phyloP scores from a whole-genome alignment of 176 grass and related monocot species.

The Canna indica region DNA sequence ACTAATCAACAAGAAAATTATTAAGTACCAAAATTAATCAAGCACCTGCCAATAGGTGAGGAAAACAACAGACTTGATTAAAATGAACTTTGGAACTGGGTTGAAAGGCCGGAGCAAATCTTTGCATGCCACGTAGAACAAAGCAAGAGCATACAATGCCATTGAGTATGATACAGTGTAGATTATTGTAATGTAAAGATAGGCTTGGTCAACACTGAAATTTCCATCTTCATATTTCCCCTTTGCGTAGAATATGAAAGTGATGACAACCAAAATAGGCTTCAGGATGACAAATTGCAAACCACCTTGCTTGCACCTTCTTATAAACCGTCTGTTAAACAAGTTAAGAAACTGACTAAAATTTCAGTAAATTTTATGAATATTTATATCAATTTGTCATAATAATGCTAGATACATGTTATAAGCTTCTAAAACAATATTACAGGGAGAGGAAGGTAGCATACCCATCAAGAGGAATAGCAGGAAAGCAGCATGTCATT shows the following conservation, averaged over 20 bases:
- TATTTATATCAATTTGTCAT: not conserved
- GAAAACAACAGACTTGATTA: slow-evolving; percentile 97
- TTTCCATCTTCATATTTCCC: slow-evolving; percentile 88
- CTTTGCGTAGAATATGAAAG: slow-evolving; percentile 90
- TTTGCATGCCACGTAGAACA: slow-evolving; percentile 92
- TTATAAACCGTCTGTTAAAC: slow-evolving; percentile 84
- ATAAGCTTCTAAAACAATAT: not conserved
- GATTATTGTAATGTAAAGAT: slow-evolving; percentile 98
- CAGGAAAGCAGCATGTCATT: slow-evolving; percentile 95
- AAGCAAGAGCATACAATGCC: slow-evolving; percentile 76
- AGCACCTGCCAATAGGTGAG: slow-evolving; percentile 99
- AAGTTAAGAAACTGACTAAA: not conserved
- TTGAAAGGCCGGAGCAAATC: slow-evolving; percentile 87
- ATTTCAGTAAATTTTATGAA: not conserved
- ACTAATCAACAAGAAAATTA: not conserved
- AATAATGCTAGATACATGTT: not conserved
- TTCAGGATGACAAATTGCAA: slow-evolving; percentile 99
- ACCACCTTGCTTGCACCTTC: slow-evolving; percentile 96
- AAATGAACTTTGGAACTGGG: slow-evolving; percentile 91
- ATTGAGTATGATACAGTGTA: slow-evolving; percentile 90
- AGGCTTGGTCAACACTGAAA: slow-evolving; percentile 86
- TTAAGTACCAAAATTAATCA: not conserved
- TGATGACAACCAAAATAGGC: slow-evolving; percentile 94
- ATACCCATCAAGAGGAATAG: slow-evolving; percentile 94
- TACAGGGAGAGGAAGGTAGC: not conserved